Conservation (phyloP, 768 basidiomycete genomes). For the Suillus occidentalis region DNA sequence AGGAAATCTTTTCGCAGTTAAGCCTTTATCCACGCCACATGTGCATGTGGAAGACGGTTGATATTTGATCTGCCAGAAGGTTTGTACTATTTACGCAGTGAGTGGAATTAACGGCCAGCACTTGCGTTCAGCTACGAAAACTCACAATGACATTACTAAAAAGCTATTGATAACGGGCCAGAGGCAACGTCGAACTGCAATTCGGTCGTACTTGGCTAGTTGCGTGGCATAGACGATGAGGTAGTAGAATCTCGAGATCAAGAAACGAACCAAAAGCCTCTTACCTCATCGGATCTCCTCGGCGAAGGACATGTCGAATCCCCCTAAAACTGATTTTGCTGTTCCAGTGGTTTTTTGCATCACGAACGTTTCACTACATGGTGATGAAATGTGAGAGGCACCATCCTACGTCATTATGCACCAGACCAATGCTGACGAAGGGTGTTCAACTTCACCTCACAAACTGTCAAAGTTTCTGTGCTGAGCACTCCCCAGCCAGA, state of each 20-base stretch:
- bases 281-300: background rate
- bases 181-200: background rate
- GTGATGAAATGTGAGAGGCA: too few relatives aligned
- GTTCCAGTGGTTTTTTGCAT: background rate
- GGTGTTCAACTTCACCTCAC: background rate
- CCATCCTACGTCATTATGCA: background rate
- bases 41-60: background rate
- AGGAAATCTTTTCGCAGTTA: background rate
- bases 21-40: background rate
- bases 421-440: background rate
- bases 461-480: background rate
- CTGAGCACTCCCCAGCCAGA: background rate
- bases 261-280: background rate
- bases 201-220: background rate
- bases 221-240: background rate
- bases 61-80: background rate
- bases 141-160: background rate
- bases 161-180: background rate
- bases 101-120: background rate
- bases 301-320: background rate
- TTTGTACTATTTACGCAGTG: too few relatives aligned
- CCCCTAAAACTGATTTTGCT: background rate
- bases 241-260: background rate
- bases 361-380: background rate
- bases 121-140: background rate